These are phyloP conservation scores for Linderniella brevidens DNA, from an alignment of 257 asterid genomes.

Conservation along the genomic window DNA sequence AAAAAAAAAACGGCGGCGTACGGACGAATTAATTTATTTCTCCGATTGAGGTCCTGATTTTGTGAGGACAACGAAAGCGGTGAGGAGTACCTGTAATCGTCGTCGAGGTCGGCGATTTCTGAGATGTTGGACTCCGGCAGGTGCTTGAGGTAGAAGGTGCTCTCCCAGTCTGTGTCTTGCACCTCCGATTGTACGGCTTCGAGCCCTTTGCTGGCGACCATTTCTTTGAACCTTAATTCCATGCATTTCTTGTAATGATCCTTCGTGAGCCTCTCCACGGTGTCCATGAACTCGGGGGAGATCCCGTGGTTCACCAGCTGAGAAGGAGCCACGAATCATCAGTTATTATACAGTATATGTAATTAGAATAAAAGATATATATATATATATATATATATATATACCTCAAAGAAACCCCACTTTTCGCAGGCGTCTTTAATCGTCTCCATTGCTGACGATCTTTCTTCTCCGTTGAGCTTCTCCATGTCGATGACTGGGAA, in stretches of 20 bases:
- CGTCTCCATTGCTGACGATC: constrained; percentile 35
- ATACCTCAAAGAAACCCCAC: constrained; percentile 79
- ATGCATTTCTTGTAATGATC: constrained; percentile 45
- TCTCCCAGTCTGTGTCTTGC: constrained; percentile 49
- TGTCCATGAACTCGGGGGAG: constrained; percentile 37
- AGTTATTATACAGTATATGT: no score
- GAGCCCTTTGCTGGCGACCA: constrained; percentile 45
- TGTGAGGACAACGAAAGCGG: no score
- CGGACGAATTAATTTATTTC: no score
- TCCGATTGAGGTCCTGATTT: no score
- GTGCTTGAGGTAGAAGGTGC: constrained; percentile 48
- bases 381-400: constrained; percentile 9
- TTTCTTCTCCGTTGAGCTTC: constrained; percentile 45
- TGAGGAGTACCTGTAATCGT: constrained; percentile 48
- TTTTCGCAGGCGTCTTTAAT: constrained; percentile 56
- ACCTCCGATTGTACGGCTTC: constrained; percentile 39
- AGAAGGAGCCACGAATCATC: no score
- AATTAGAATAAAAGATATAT: no score
- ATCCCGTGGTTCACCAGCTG: constrained; percentile 53
- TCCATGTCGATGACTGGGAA: constrained; percentile 48
- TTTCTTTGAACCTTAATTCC: constrained; percentile 51
- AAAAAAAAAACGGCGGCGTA: no score
- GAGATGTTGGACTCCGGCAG: constrained; percentile 49
- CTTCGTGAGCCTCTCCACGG: constrained; percentile 41
- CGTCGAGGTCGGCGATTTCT: constrained; percentile 47